Conservation (phyloP, 192 early-diverging fungal species). For the Funneliformis mosseae region DNA sequence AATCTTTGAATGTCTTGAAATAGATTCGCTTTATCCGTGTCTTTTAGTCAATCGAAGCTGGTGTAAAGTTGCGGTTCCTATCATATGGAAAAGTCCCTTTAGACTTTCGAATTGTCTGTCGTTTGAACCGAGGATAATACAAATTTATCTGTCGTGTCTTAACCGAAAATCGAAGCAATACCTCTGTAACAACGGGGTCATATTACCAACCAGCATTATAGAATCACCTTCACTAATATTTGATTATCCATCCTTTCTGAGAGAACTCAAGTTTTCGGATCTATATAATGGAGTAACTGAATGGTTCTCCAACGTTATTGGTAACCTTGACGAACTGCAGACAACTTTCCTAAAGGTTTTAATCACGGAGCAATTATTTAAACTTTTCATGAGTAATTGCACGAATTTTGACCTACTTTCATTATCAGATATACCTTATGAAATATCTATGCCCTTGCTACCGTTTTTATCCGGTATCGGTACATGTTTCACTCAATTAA, state of each 20-base stretch:
- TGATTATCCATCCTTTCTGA: slow-evolving; percentile 13
- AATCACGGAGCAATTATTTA: slow-evolving; percentile 5
- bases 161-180: not conserved
- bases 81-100: slow-evolving; percentile 3
- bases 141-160: not conserved
- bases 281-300: not conserved
- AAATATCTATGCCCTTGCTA: not conserved
- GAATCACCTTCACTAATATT: not conserved
- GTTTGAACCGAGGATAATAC: not conserved
- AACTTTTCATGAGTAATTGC: not conserved
- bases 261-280: slow-evolving; percentile 15
- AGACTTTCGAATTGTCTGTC: not conserved
- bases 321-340: not conserved
- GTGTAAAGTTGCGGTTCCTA: not conserved
- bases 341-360: not conserved
- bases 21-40: slow-evolving; percentile 7
- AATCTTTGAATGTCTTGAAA: slow-evolving; percentile 1
- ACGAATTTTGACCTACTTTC: not conserved
- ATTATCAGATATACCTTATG: slow-evolving; percentile 14
- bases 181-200: not conserved
- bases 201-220: not conserved
- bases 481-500: not conserved
- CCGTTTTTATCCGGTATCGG: not conserved
- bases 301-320: not conserved
- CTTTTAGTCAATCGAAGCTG: slow-evolving; percentile 14